These are phyloP conservation scores for Ophiostoma ulmi DNA, from an alignment of 2,329 filamentous ascomycete genomes.

Conservation along the genomic window DNA sequence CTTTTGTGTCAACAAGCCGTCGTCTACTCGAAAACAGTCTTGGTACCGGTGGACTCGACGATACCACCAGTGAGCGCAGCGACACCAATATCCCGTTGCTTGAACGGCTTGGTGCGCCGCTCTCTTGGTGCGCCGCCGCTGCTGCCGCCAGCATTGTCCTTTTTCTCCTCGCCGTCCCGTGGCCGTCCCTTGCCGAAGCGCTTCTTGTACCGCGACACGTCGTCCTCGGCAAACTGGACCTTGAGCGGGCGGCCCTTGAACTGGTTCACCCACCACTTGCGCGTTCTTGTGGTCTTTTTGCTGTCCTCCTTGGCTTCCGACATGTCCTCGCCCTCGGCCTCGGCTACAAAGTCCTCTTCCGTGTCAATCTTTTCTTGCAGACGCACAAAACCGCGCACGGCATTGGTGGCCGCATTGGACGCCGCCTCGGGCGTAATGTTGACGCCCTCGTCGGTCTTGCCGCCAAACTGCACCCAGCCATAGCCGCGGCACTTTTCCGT, in stretches of 20 bases:
- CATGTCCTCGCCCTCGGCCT: conserved; percentile 40
- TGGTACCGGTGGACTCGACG: conserved; percentile 72
- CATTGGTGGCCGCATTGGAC: conserved; percentile 65
- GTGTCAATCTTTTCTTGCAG: conserved; percentile 61
- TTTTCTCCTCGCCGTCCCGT: conserved; percentile 38
- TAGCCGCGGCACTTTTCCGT: conserved; percentile 97
- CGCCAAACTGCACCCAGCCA: conserved; percentile 86
- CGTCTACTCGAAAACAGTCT: conserved; percentile 69
- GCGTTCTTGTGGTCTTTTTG: conserved; percentile 44
- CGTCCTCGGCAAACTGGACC: conserved; percentile 90
- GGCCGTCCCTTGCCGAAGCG: conserved; percentile 71
- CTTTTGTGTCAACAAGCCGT: neutral
- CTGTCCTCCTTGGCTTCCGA: conserved; percentile 31
- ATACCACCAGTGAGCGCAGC: conserved; percentile 72
- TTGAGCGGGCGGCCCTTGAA: conserved; percentile 75
- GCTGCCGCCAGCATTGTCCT: conserved; percentile 21
- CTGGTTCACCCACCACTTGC: conserved; percentile 80
- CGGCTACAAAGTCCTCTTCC: conserved; percentile 55
- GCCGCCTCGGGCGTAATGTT: conserved; percentile 38
- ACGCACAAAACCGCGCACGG: conserved; percentile 75
- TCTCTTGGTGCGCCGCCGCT: conserved; percentile 25
- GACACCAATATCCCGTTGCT: conserved; percentile 44
- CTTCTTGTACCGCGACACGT: conserved; percentile 86
- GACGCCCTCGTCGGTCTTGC: conserved; percentile 18
- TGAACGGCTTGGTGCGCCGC: conserved; percentile 31